These are phyloP conservation scores for Albophoma yamanashiensis DNA, from an alignment of 2,329 filamentous ascomycete genomes.

Conservation along the genomic window DNA sequence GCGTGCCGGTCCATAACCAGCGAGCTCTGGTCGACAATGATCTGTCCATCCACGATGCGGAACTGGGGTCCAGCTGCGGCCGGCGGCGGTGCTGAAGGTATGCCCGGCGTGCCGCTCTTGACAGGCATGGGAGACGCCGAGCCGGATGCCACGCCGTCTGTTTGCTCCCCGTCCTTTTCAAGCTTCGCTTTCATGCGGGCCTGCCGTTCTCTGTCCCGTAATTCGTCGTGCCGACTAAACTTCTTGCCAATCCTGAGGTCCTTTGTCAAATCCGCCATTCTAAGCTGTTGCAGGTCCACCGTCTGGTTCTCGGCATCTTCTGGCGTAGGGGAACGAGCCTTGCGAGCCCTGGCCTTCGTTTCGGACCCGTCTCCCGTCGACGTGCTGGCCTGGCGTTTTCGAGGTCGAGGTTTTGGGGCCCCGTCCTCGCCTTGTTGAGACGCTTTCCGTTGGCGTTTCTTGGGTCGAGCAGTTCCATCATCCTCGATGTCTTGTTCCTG, in stretches of 20 bases:
- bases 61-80: conserved; percentile 39
- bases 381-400: conserved; percentile 16
- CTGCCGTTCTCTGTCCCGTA: conserved; percentile 54
- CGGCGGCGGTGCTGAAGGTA: conserved; percentile 8
- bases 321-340: conserved; percentile 43
- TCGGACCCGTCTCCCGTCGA: conserved; percentile 11
- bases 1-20: conserved; percentile 60
- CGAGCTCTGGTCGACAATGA: conserved; percentile 59
- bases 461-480: conserved; percentile 13
- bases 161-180: conserved; percentile 14
- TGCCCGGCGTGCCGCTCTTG: conserved; percentile 5
- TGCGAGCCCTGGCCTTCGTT: conserved; percentile 15
- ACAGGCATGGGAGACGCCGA: conserved; percentile 7
- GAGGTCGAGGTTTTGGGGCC: conserved; percentile 9
- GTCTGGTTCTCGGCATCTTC: conserved; percentile 50
- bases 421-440: conserved; percentile 10
- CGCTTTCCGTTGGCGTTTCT: conserved; percentile 22
- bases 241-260: conserved; percentile 63
- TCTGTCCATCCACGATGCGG: conserved; percentile 59
- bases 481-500: conserved; percentile 4
- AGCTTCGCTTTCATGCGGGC: conserved; percentile 20
- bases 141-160: conserved; percentile 8
- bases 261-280: conserved; percentile 62
- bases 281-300: conserved; percentile 56
- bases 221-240: conserved; percentile 63